These are phyloP conservation scores for Acidiella bohemica DNA, from an alignment of 495 filamentous ascomycete species.

Conservation along the genomic window DNA sequence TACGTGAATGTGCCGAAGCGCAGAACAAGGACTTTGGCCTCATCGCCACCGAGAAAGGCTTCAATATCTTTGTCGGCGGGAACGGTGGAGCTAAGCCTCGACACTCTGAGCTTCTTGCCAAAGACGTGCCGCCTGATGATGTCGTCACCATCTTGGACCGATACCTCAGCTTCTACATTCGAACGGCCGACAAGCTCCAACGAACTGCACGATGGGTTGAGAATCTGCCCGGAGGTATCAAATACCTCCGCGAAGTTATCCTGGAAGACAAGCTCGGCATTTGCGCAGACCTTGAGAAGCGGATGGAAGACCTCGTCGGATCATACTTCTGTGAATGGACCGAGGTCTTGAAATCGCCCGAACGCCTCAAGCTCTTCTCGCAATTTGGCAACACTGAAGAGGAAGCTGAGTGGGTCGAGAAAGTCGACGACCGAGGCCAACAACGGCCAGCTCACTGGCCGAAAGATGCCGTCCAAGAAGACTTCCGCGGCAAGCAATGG, in stretches of 20 bases:
- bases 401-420: slow-evolving; percentile 53
- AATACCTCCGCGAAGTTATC: slow-evolving; percentile 71
- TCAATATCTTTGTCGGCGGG: slow-evolving; percentile 86
- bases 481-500: slow-evolving; percentile 71
- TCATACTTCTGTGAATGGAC: slow-evolving; percentile 96
- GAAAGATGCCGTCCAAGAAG: slow-evolving; percentile 48
- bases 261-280: slow-evolving; percentile 86
- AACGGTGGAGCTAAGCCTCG: slow-evolving; percentile 84
- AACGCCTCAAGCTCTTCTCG: slow-evolving; percentile 56
- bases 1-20: slow-evolving; percentile 88
- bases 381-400: slow-evolving; percentile 85
- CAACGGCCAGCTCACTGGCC: slow-evolving; percentile 74
- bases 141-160: slow-evolving; percentile 79
- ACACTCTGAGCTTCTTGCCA: slow-evolving; percentile 79
- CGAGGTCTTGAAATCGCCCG: slow-evolving; percentile 60
- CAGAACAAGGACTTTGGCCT: slow-evolving; percentile 95
- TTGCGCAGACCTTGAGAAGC: slow-evolving; percentile 67
- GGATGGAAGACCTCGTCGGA: slow-evolving; percentile 80
- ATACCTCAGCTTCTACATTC: slow-evolving; percentile 93
- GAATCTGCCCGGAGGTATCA: slow-evolving; percentile 70
- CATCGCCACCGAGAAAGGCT: slow-evolving; percentile 89
- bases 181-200: slow-evolving; percentile 88
- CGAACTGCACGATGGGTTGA: slow-evolving; percentile 91
- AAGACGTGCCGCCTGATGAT: slow-evolving; percentile 77
- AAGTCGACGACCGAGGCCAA: slow-evolving; percentile 62